Percentiles rank a stretch among this genome's conserved stretches.
Evolutionary conservation across 2,329 filamentous ascomycete genomes (phyloP).

Genomic region (Colletotrichum neosansevieriae): DNA sequence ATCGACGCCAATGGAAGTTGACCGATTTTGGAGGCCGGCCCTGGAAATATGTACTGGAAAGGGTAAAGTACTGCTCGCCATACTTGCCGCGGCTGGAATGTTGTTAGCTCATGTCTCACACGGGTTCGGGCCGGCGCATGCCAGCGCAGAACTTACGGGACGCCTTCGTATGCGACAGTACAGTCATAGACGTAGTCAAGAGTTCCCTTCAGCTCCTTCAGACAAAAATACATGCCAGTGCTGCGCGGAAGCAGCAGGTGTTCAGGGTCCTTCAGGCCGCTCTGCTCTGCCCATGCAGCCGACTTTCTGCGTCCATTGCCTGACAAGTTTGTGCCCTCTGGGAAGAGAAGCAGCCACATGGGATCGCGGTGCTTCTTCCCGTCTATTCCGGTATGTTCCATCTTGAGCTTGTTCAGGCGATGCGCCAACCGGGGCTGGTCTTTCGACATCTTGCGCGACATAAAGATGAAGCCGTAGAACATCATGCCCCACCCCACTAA

Average conservation of each 20-base stretch:
- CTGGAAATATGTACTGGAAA: slow-evolving; percentile 88
- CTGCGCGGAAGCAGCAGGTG: slow-evolving; percentile 83
- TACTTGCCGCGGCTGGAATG: slow-evolving; percentile 76
- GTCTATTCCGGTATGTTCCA: slow-evolving; percentile 62
- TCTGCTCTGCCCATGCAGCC: slow-evolving; percentile 81
- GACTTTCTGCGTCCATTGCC: slow-evolving; percentile 78
- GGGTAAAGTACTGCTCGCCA: slow-evolving; percentile 90
- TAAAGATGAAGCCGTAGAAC: slow-evolving; percentile 91
- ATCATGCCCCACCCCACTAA: slow-evolving; percentile 84
- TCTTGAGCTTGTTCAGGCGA: slow-evolving; percentile 77
- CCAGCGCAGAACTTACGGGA: slow-evolving; percentile 74
- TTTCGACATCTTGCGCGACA: slow-evolving; percentile 88
- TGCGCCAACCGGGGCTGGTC: slow-evolving; percentile 82
- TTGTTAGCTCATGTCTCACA: slow-evolving; percentile 18
- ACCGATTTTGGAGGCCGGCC: slow-evolving; percentile 93
- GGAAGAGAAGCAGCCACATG: slow-evolving; percentile 92
- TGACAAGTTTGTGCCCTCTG: slow-evolving; percentile 87
- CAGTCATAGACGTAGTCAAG: slow-evolving; percentile 92
- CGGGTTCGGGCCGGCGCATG: not conserved
- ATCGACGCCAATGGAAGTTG: slow-evolving; percentile 96
- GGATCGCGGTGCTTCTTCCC: slow-evolving; percentile 73
- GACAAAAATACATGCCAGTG: slow-evolving; percentile 83
- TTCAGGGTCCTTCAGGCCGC: slow-evolving; percentile 76
- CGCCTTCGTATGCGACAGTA: slow-evolving; percentile 94
- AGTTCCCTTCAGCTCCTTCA: slow-evolving; percentile 79